These are phyloP conservation scores for Phytopythium aichiense DNA, from an alignment of 352 stramenopile genomes.

Conservation along the genomic window DNA sequence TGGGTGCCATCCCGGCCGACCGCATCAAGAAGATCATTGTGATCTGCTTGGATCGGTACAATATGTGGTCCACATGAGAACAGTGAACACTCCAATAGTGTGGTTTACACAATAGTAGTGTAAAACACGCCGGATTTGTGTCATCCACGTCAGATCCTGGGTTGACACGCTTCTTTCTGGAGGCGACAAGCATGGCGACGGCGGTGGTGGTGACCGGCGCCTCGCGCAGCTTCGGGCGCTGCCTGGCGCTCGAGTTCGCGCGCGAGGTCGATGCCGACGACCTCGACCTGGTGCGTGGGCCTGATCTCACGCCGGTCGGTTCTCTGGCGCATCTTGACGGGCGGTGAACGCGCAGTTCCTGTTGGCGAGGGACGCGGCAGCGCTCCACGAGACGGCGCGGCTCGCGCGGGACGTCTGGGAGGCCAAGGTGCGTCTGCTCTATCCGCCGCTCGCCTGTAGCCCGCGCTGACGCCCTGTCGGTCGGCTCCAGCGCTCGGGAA, in stretches of 20 bases:
- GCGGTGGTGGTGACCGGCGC: conserved; percentile 77
- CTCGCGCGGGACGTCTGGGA: conserved; percentile 32
- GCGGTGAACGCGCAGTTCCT: conserved; percentile 26
- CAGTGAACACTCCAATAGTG: too few relatives aligned
- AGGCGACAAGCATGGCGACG: conserved; percentile 17
- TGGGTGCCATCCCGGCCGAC: neutral
- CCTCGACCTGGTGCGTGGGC: conserved; percentile 43
- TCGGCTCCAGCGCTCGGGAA: neutral
- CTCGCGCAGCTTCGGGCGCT: conserved; percentile 80
- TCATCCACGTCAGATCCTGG: neutral
- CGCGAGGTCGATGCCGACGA: conserved; percentile 22
- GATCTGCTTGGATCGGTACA: neutral
- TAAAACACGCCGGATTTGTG: neutral
- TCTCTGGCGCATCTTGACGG: neutral
- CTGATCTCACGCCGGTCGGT: neutral
- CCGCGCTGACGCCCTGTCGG: too few relatives aligned
- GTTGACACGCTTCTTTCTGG: neutral
- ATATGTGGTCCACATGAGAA: too few relatives aligned
- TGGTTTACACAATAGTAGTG: too few relatives aligned
- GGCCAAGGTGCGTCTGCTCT: conserved; percentile 2
- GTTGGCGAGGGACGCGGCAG: conserved; percentile 44
- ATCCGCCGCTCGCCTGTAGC: neutral
- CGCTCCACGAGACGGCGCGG: conserved; percentile 53
- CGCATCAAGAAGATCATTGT: neutral
- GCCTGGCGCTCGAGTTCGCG: conserved; percentile 67